Evolutionary conservation across 345 rosid species (phyloP).

Genomic region (Mangifera indica): DNA sequence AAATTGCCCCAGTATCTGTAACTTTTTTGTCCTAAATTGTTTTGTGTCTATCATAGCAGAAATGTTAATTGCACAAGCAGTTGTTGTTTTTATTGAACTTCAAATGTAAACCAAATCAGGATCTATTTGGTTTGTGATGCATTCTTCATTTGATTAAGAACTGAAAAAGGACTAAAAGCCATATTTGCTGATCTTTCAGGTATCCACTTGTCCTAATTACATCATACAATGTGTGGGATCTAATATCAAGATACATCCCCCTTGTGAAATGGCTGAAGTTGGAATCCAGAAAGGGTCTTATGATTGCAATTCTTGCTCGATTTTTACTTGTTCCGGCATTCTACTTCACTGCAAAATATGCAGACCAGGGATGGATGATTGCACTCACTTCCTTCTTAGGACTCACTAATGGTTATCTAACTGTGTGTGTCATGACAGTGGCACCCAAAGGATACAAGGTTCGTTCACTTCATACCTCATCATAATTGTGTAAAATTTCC

Average conservation of each 20-base stretch:
- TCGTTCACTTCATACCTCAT: constrained; percentile 10
- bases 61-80: too few relatives aligned
- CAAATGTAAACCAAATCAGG: neutral
- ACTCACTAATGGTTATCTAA: constrained; percentile 72
- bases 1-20: neutral
- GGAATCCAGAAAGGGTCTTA: constrained; percentile 66
- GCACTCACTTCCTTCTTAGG: constrained; percentile 64
- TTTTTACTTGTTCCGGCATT: constrained; percentile 69
- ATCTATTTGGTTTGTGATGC: too few relatives aligned
- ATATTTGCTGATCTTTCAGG: constrained; percentile 36
- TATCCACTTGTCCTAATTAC: constrained; percentile 70
- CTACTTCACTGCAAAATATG: constrained; percentile 83
- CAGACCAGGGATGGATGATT: constrained; percentile 94
- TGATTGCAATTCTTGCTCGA: constrained; percentile 51
- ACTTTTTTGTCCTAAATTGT: neutral
- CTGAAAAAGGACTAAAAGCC: too few relatives aligned
- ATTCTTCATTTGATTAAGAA: too few relatives aligned
- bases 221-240: constrained; percentile 64
- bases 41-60: too few relatives aligned
- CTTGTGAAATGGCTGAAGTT: constrained; percentile 49
- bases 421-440: constrained; percentile 70
- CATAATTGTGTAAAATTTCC: neutral
- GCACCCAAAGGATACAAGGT: constrained; percentile 95
- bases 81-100: neutral
- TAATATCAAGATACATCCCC: constrained; percentile 66